These are phyloP conservation scores for Biancaea sappan DNA, from an alignment of 306 rosid species.

Conservation along the genomic window DNA sequence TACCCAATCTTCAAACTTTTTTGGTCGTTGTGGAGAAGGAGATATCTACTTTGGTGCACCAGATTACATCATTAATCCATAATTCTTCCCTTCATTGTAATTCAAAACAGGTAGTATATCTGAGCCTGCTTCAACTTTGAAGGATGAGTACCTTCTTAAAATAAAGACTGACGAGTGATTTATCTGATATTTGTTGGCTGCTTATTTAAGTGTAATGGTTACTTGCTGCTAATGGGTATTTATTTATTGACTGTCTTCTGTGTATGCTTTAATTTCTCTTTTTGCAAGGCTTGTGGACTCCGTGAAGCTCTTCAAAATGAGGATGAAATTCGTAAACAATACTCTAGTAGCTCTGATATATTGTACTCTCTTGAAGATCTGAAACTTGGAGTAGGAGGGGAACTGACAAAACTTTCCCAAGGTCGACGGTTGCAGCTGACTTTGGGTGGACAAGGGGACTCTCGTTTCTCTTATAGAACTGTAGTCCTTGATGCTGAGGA, in stretches of 20 bases:
- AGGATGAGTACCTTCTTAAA: conserved; percentile 25
- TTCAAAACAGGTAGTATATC: conserved; percentile 69
- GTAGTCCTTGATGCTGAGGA: conserved; percentile 83
- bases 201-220: conserved; percentile 25
- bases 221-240: conserved; percentile 10
- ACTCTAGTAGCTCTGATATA: conserved; percentile 62
- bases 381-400: conserved; percentile 67
- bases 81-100: conserved; percentile 53
- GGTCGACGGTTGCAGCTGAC: conserved; percentile 78
- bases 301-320: conserved; percentile 72
- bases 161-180: conserved; percentile 27
- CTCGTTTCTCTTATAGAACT: conserved; percentile 69
- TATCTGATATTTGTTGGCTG: conserved; percentile 20
- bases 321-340: conserved; percentile 68
- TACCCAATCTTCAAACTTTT: conserved; percentile 77
- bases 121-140: conserved; percentile 12
- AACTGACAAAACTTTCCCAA: conserved; percentile 62
- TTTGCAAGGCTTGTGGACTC: conserved; percentile 69
- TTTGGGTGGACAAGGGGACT: conserved; percentile 73
- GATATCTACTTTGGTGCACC: conserved; percentile 54
- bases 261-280: conserved; percentile 8
- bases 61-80: conserved; percentile 59
- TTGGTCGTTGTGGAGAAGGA: conserved; percentile 86
- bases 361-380: conserved; percentile 74
- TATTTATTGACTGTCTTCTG: conserved; percentile 17